These are phyloP conservation scores for Elsinoe perseae DNA, from an alignment of 2,329 filamentous ascomycete species.

Conservation along the genomic window DNA sequence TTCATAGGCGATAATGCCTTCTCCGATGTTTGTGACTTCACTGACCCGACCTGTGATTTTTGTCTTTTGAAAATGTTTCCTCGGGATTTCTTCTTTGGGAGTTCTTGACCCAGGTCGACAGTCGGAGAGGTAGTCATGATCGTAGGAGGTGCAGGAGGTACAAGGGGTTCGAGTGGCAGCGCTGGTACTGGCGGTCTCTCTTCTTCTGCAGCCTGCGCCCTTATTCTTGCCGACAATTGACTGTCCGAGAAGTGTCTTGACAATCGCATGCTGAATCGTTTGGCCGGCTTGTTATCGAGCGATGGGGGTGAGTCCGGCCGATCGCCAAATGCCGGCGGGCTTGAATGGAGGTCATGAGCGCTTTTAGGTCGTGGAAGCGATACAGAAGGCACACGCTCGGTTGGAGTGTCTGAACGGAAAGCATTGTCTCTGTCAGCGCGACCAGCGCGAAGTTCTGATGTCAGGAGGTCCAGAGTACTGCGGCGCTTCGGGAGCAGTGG, in stretches of 20 bases:
- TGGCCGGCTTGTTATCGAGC: slow-evolving; percentile 20
- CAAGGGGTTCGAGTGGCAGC: slow-evolving; percentile 29
- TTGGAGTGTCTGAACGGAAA: slow-evolving; percentile 13
- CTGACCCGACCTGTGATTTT: slow-evolving; percentile 29
- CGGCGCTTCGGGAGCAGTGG: slow-evolving; percentile 33
- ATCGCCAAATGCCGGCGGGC: slow-evolving; percentile 3
- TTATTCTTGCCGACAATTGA: slow-evolving; percentile 69
- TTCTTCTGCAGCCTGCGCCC: slow-evolving; percentile 55
- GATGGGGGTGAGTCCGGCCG: slow-evolving; percentile 17
- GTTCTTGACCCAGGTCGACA: slow-evolving; percentile 37
- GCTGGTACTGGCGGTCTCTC: slow-evolving; percentile 41
- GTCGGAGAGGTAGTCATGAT: slow-evolving; percentile 94
- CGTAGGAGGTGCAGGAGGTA: slow-evolving; percentile 24
- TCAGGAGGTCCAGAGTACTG: slow-evolving; percentile 37
- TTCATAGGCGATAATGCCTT: slow-evolving; percentile 11
- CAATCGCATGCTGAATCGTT: slow-evolving; percentile 61
- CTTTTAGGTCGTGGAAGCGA: slow-evolving; percentile 12
- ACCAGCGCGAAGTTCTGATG: slow-evolving; percentile 15
- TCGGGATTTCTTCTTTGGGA: slow-evolving; percentile 17
- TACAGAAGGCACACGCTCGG: slow-evolving; percentile 1
- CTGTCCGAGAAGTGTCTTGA: slow-evolving; percentile 91
- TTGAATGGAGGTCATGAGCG: slow-evolving; percentile 13
- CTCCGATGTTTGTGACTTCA: slow-evolving; percentile 11
- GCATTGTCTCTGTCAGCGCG: slow-evolving; percentile 12
- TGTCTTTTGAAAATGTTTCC: slow-evolving; percentile 21